Evolutionary conservation across 2,329 filamentous ascomycete genomes (phyloP), one percentile per base, ranked within the genome.

Genomic region (Alternaria gansuensis): DNA sequence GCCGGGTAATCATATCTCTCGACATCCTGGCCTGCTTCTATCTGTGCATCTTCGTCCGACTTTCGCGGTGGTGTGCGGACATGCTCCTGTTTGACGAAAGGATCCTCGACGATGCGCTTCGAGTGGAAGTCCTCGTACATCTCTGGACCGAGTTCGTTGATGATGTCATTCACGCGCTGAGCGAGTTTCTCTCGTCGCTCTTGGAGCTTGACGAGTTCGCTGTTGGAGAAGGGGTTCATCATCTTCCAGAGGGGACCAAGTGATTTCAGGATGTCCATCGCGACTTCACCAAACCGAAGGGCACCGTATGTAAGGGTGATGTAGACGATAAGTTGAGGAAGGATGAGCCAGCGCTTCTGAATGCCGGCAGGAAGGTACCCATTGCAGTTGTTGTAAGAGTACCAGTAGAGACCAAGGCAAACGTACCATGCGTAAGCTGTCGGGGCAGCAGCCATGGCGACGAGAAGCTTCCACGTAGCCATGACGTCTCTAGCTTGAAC

Each of bases 191-290:
- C 88, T 52, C 95, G 88, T 61, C 87, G 84, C 65, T 86, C 81
- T 57, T 92, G 88, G 50, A 99, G 85, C 68, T 89, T 90, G 63
- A 91, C 86, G 48, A 99, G 87, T 57, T 90, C 92, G 80, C 93
- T 96, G 75, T 88, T 90, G 1, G 91, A 94, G 4, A 88, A 88
- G 1, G 95, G 95, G 69, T 90, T 90, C 71, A 98, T 84, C 65
- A 91, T 95, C 33, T 97, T 83, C 44, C 96, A 82, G 9, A 99
- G 85, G 5, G 95, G 95, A 9, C 92, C 87, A 14, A 99, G 85
- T 0, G 94, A 98, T 79, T 98, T 99, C 81, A 95, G 82, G 55
- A 99, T 97, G 74, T 99, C 95, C 93, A 99, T 97, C 51, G 94
- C 95, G n/a, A 96, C 90, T 80, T 99, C 95, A 45, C 95, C 95